phyloP scores from a whole-genome alignment of 352 stramenopile species.

The Pythium brassicae region DNA sequence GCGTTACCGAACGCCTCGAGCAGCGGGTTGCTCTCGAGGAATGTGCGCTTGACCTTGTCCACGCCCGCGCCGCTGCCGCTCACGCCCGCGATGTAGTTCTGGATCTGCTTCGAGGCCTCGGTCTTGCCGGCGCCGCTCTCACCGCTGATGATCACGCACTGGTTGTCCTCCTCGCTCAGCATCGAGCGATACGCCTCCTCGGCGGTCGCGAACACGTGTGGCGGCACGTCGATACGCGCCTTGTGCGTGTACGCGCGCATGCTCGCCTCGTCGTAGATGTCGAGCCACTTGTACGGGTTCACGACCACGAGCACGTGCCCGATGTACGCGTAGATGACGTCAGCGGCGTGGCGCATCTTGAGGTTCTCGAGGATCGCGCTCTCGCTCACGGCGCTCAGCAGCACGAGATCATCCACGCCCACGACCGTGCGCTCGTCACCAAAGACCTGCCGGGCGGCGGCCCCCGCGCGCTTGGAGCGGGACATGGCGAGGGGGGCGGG shows the following conservation, averaged over 20 bases:
- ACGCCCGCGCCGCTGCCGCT: slow-evolving; percentile 71
- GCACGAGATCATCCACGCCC: slow-evolving; percentile 80
- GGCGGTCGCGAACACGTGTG: slow-evolving; percentile 83
- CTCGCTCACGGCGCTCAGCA: slow-evolving; percentile 67
- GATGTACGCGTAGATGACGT: slow-evolving; percentile 89
- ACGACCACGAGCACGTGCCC: slow-evolving; percentile 85
- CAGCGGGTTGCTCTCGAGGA: slow-evolving; percentile 92
- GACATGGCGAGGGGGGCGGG: slow-evolving; percentile 2
- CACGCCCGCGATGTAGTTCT: slow-evolving; percentile 87
- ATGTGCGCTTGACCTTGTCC: slow-evolving; percentile 86
- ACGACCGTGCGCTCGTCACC: slow-evolving; percentile 66
- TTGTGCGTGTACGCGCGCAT: slow-evolving; percentile 86
- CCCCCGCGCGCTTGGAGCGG: slow-evolving; percentile 10
- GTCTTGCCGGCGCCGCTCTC: slow-evolving; percentile 86
- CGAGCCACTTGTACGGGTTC: slow-evolving; percentile 89
- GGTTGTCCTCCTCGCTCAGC: slow-evolving; percentile 86
- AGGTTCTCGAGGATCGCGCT: slow-evolving; percentile 85
- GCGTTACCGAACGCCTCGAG: slow-evolving; percentile 92
- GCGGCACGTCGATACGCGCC: slow-evolving; percentile 79
- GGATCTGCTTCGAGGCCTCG: slow-evolving; percentile 87
- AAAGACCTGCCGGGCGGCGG: slow-evolving; percentile 21
- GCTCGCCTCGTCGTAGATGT: slow-evolving; percentile 81
- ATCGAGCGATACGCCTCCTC: slow-evolving; percentile 87
- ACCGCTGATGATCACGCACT: slow-evolving; percentile 89
- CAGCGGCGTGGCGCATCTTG: slow-evolving; percentile 80